A percentile compares a stretch with the other conserved stretches of the same genome.
Conservation (phyloP, 495 filamentous ascomycete species). For the Tetracladium marchalianum region DNA sequence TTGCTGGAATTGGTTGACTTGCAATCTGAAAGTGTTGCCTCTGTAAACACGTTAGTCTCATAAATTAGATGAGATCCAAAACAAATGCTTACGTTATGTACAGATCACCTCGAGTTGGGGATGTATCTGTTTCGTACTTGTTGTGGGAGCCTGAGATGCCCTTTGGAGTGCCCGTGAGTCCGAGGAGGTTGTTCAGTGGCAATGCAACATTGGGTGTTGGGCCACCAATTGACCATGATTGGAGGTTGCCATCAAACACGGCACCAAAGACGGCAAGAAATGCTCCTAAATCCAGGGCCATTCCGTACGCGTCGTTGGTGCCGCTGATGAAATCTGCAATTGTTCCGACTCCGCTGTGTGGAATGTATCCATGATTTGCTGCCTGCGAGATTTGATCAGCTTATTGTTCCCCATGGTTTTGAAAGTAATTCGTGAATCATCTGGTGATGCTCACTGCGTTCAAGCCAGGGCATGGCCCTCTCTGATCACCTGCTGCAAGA, state of each 20-base stretch:
- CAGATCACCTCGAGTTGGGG: slow-evolving; percentile 42
- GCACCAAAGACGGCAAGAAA: slow-evolving; percentile 27
- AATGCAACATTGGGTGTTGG: not conserved
- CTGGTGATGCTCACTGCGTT: slow-evolving; percentile 20
- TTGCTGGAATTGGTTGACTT: slow-evolving; percentile 32
- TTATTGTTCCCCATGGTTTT: too few species aligned
- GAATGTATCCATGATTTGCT: slow-evolving; percentile 45
- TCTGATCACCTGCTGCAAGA: slow-evolving; percentile 28
- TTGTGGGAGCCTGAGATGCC: slow-evolving; percentile 43
- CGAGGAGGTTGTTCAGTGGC: slow-evolving; percentile 11
- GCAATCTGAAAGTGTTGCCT: slow-evolving; percentile 31
- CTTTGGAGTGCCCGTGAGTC: slow-evolving; percentile 16
- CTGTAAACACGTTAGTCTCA: slow-evolving; percentile 7
- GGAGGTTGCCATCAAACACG: slow-evolving; percentile 23
- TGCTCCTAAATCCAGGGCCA: slow-evolving; percentile 26
- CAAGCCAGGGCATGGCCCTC: slow-evolving; percentile 41
- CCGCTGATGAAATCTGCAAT: slow-evolving; percentile 26
- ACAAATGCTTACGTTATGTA: slow-evolving; percentile 24
- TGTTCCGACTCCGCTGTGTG: slow-evolving; percentile 37
- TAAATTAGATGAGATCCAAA: not conserved
- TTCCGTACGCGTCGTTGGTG: slow-evolving; percentile 23
- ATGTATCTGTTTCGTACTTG: slow-evolving; percentile 46
- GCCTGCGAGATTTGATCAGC: slow-evolving; percentile 17
- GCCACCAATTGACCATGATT: slow-evolving; percentile 13
- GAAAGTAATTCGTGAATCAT: too few species aligned